A percentile compares a stretch with the other conserved stretches of the same genome.
These are phyloP conservation scores for Suhomyces xylopsoci DNA, from an alignment of 805 yeast species.

Conservation along the genomic window DNA sequence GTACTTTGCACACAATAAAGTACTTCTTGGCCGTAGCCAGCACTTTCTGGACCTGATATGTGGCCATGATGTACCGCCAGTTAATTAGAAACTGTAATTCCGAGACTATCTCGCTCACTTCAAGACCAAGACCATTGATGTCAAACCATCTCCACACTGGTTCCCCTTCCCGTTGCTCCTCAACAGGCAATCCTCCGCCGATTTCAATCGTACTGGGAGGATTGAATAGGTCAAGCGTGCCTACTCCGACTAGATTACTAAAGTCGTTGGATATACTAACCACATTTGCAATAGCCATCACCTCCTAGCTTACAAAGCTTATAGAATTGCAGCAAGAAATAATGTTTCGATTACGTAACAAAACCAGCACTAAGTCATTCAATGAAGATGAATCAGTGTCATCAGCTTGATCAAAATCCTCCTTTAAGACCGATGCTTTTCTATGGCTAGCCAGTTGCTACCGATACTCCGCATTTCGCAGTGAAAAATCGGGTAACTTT, in stretches of 20 bases:
- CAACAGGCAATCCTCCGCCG: not conserved
- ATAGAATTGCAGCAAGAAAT: too few relatives aligned
- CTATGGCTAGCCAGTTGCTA: too few relatives aligned
- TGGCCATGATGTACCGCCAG: conserved; percentile 41
- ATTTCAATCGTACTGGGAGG: conserved; percentile 32
- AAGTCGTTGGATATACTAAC: conserved; percentile 40
- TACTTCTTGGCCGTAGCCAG: not conserved
- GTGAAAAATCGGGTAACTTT: not conserved
- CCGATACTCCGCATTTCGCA: not conserved
- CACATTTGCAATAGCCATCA: conserved; percentile 7
- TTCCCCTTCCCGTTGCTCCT: not conserved
- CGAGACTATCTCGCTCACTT: conserved; percentile 18
- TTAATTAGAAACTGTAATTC: conserved; percentile 45
- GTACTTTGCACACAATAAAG: conserved; percentile 16
- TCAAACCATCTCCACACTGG: conserved; percentile 55
- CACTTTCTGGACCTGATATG: conserved; percentile 30
- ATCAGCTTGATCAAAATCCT: too few relatives aligned
- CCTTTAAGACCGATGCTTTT: too few relatives aligned
- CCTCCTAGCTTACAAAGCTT: not conserved
- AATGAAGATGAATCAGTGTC: too few relatives aligned
- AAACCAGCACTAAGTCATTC: too few relatives aligned
- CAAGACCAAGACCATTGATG: conserved; percentile 31
- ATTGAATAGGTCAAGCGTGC: conserved; percentile 43
- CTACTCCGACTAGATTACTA: conserved; percentile 42
- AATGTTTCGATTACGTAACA: not conserved